Evolutionary conservation across 1,139 yeast species (phyloP).

Genomic region (Taphrina populina): DNA sequence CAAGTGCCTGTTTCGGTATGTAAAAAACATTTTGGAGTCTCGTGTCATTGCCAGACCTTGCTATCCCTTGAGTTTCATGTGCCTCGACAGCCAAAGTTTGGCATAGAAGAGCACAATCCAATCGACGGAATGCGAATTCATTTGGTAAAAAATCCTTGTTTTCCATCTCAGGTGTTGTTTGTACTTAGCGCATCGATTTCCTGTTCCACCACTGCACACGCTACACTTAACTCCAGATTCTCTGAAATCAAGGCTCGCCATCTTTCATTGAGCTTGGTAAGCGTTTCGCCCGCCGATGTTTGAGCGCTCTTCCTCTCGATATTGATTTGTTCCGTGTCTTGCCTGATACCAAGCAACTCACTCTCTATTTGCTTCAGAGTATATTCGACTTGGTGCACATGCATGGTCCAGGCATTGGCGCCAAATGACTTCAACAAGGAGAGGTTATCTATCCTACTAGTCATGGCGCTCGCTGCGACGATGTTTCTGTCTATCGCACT

Average conservation of each 20-base stretch:
- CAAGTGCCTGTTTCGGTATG: no score
- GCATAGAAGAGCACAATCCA: no score
- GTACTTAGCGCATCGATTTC: conserved; percentile 8
- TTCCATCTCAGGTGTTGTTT: no score
- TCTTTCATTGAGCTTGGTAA: conserved; percentile 3
- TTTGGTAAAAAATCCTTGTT: no score
- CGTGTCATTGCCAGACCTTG: no score
- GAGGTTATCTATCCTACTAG: conserved; percentile 13
- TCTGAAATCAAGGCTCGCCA: conserved; percentile 25
- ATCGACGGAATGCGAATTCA: no score
- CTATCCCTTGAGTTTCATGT: no score
- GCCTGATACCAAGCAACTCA: conserved; percentile 8
- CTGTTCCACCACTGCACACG: conserved; percentile 15
- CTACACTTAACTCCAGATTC: conserved; percentile 27
- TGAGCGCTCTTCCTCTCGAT: conserved; percentile 20
- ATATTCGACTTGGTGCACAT: conserved; percentile 16
- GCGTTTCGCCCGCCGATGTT: conserved; percentile 9
- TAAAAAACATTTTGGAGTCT: no score
- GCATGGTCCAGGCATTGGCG: conserved; percentile 27
- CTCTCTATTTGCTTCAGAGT: conserved; percentile 15
- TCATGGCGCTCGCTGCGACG: conserved; percentile 24
- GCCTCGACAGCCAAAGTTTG: no score
- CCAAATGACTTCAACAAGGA: conserved; percentile 20
- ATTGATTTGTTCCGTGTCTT: conserved; percentile 21
- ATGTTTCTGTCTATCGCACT: conserved; percentile 9